Conservation (phyloP, 345 rosid species). For the Corymbia maculata region DNA sequence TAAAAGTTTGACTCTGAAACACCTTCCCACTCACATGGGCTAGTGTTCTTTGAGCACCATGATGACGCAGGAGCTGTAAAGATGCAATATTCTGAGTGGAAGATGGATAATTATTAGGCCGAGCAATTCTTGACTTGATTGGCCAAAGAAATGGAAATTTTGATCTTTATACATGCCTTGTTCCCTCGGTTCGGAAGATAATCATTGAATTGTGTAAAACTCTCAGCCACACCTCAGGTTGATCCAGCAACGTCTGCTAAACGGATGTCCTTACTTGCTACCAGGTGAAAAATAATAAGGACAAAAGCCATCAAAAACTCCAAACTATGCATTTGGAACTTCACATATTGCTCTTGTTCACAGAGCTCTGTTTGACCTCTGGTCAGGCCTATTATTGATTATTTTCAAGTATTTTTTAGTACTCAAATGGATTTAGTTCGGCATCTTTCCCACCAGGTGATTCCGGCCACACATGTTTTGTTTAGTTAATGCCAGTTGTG, state of each 20-base stretch:
- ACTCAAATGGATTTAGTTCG: not conserved
- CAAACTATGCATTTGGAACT: conserved; percentile 54
- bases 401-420: not conserved
- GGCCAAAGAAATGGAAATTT: not conserved
- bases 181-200: not conserved
- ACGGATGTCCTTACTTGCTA: not conserved
- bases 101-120: not conserved
- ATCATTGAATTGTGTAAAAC: not conserved
- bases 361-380: conserved; percentile 54
- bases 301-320: not conserved
- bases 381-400: conserved; percentile 26
- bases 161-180: not conserved
- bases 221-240: not conserved
- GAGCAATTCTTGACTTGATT: not conserved
- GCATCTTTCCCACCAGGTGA: not conserved
- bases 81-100: not conserved
- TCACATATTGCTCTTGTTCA: conserved; percentile 87
- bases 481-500: not conserved
- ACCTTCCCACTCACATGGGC: not conserved
- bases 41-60: not conserved
- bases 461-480: not conserved
- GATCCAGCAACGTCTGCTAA: not conserved
- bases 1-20: not conserved
- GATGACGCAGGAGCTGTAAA: not conserved
- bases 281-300: not conserved